Conservation (phyloP, 2,329 filamentous ascomycete species). For the Colletotrichum sansevieriae region DNA sequence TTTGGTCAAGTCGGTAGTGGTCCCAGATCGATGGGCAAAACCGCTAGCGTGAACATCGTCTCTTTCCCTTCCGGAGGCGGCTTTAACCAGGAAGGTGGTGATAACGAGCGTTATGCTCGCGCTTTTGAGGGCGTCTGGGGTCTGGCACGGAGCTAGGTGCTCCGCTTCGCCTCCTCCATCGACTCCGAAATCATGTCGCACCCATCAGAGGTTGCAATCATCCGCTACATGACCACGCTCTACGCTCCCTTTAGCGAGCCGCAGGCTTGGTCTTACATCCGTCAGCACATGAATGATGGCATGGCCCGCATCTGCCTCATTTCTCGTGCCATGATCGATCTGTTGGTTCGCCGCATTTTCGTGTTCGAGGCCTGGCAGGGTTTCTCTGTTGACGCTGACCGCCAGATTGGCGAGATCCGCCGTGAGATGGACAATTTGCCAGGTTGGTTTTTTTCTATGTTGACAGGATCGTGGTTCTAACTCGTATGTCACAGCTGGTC, state of each 20-base stretch:
- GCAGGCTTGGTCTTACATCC: conserved; percentile 57
- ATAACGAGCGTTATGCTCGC: conserved; percentile 36
- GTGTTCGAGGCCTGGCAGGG: conserved; percentile 55
- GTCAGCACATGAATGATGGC: conserved; percentile 55
- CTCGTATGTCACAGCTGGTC: conserved; percentile 27
- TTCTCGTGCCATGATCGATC: conserved; percentile 58
- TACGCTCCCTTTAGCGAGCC: conserved; percentile 48
- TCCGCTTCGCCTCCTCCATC: conserved; percentile 36
- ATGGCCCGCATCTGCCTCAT: conserved; percentile 58
- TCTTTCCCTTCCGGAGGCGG: conserved; percentile 6
- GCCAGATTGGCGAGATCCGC: conserved; percentile 51
- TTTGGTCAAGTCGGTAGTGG: conserved; percentile 25
- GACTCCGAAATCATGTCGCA: conserved; percentile 26
- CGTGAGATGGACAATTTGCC: conserved; percentile 52
- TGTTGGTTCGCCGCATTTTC: conserved; percentile 58
- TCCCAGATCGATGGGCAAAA: conserved; percentile 7
- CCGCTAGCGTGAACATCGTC: neutral
- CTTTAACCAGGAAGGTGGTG: conserved; percentile 27
- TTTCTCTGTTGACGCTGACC: conserved; percentile 52
- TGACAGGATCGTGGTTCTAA: neutral
- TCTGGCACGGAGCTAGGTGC: conserved; percentile 41
- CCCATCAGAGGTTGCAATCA: conserved; percentile 26
- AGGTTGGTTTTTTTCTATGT: conserved; percentile 46
- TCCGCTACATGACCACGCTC: conserved; percentile 39
- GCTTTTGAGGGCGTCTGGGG: conserved; percentile 41